phyloP scores from a whole-genome alignment of 208 protist species.

The Wallacemonas sp. region DNA sequence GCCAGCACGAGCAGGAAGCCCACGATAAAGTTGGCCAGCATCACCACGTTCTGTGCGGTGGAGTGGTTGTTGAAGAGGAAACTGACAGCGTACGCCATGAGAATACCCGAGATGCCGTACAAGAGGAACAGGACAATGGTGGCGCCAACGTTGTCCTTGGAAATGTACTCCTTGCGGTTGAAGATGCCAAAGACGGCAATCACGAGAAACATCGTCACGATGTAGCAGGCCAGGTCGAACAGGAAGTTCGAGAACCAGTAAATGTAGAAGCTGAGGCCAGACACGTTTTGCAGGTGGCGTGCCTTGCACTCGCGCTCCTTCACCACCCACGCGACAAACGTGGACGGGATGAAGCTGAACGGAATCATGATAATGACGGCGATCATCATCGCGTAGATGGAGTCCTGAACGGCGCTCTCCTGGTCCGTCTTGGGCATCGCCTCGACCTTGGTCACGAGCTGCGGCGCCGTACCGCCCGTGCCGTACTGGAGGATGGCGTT shows the following conservation, averaged over 20 bases:
- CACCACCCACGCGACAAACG: slow-evolving; percentile 52
- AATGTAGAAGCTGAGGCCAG: slow-evolving; percentile 43
- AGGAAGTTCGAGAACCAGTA: slow-evolving; percentile 76
- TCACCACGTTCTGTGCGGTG: slow-evolving; percentile 53
- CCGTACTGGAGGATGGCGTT: slow-evolving; percentile 17
- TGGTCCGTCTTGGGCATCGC: slow-evolving; percentile 29
- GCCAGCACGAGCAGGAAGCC: slow-evolving; percentile 59
- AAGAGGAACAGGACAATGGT: slow-evolving; percentile 47
- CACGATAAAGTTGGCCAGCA: slow-evolving; percentile 63
- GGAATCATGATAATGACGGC: slow-evolving; percentile 63
- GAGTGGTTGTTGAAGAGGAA: slow-evolving; percentile 66
- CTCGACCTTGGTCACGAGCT: slow-evolving; percentile 16
- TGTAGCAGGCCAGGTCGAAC: slow-evolving; percentile 57
- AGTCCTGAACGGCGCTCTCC: slow-evolving; percentile 22
- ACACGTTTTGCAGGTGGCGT: slow-evolving; percentile 61
- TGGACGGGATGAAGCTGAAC: slow-evolving; percentile 74
- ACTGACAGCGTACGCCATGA: slow-evolving; percentile 45
- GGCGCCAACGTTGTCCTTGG: slow-evolving; percentile 27
- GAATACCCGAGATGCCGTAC: slow-evolving; percentile 53
- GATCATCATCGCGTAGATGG: slow-evolving; percentile 44
- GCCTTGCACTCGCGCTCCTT: slow-evolving; percentile 58
- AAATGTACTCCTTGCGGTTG: slow-evolving; percentile 46
- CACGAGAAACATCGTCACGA: slow-evolving; percentile 44
- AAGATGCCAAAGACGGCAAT: slow-evolving; percentile 55
- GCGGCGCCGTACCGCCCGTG: neutral